Base-by-base conservation (phyloP, 75 land plant genomes). In the Pinus tabuliformis region DNA sequence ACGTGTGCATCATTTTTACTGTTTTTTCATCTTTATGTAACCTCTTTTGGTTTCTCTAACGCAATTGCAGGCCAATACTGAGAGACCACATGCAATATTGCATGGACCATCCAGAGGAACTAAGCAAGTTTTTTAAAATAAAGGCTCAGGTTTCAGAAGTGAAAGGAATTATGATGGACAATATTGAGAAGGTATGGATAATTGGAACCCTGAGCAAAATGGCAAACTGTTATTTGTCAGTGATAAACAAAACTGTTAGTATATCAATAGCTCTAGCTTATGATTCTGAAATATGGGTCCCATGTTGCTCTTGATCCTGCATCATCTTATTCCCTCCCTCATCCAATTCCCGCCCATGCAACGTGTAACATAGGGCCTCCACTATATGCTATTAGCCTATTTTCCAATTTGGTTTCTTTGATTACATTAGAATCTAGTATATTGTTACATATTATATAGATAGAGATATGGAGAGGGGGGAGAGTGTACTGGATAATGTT, bases 141-240 rank as follows among this genome's bases (percentile, higher is more conserved):
- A 89, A 89, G 72, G 86, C 92, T 65, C 94, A 91, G 62, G 83
- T 93, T 42, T 81, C 96, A n/a, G 96, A 93, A 70, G 96, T 93
- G 74, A 93, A 91, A 59, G 94, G 92, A 36, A 89, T 93, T 45
- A 89, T 93, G 95, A 91, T 93, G 90, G 96, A 93, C 78, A 93
- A 93, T 56, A 93, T 93, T 79, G 96, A 93, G 76, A 89, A 88
- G 92, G 96, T 93, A 72, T 21, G 73, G n/a, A 18, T 73, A 16
- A 4, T 52, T 73, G 17, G 54, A 49, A 9, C 54, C 54, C 54
- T 49, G 13, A 49, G 54, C 12, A 49, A 9, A 49, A 49, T 49
- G 54, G 2, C 54, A 9, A 9, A 49, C 54, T 49, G 11, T 49
- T 68, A 36, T 45, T 39, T 18, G 13, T 45, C 22, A 68, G 54